These are phyloP conservation scores for Aspergillus oerlinghausenensis DNA, from an alignment of 2,329 filamentous ascomycete genomes.

Conservation along the genomic window DNA sequence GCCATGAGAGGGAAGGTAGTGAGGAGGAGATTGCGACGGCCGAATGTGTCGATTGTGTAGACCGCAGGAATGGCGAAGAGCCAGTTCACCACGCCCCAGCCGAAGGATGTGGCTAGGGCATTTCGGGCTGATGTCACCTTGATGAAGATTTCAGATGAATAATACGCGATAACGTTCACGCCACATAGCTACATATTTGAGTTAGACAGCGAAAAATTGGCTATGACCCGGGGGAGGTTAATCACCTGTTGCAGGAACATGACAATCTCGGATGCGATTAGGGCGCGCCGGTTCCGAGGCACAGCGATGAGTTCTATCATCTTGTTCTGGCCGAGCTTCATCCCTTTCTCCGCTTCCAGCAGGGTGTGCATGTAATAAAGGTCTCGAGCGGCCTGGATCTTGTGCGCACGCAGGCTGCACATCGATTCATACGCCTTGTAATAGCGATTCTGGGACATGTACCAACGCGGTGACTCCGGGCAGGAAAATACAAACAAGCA, in stretches of 20 bases:
- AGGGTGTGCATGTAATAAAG: slow-evolving; percentile 49
- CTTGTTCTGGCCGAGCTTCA: slow-evolving; percentile 47
- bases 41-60: slow-evolving; percentile 65
- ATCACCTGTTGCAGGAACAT: slow-evolving; percentile 63
- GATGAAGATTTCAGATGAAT: slow-evolving; percentile 58
- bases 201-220: background rate
- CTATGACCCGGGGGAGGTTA: background rate
- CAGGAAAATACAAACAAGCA: slow-evolving; percentile 61
- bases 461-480: slow-evolving; percentile 49
- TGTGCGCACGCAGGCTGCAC: slow-evolving; percentile 40
- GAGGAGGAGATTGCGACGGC: slow-evolving; percentile 59
- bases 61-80: slow-evolving; percentile 60
- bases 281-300: slow-evolving; percentile 58
- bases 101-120: slow-evolving; percentile 54
- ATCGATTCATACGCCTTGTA: slow-evolving; percentile 41
- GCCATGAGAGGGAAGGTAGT: slow-evolving; percentile 63
- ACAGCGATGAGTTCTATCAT: slow-evolving; percentile 57
- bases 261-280: slow-evolving; percentile 57
- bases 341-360: slow-evolving; percentile 56
- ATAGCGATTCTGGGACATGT: slow-evolving; percentile 42
- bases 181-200: slow-evolving; percentile 22
- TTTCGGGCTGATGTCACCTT: slow-evolving; percentile 31
- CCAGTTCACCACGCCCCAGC: slow-evolving; percentile 61
- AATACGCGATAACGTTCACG: slow-evolving; percentile 56
- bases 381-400: slow-evolving; percentile 43